Percentiles rank a stretch among this genome's conserved stretches.
Conservation (phyloP, 345 rosid genomes). For the Populus alba region DNA sequence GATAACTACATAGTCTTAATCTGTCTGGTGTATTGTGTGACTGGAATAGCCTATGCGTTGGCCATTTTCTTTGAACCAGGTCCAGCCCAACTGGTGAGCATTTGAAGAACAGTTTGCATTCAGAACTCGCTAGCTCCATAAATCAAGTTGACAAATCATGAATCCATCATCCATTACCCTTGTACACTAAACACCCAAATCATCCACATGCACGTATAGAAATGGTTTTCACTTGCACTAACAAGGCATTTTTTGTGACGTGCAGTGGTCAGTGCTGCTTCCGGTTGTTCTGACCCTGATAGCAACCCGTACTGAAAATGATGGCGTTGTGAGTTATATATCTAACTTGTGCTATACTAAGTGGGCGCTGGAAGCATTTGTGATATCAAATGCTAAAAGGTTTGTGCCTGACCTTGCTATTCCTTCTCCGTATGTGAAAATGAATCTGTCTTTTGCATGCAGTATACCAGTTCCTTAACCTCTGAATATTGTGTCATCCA, state of each 20-base stretch:
- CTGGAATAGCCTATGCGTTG: conserved; percentile 79
- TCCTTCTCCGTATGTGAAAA: background rate
- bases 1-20: conserved; percentile 78
- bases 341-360: conserved; percentile 70
- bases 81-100: conserved; percentile 94
- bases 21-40: conserved; percentile 90
- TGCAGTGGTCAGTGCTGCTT: conserved; percentile 96
- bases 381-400: conserved; percentile 93
- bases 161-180: background rate
- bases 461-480: background rate
- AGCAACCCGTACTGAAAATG: conserved; percentile 50
- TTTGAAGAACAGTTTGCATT: background rate
- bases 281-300: conserved; percentile 93
- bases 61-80: conserved; percentile 81
- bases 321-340: conserved; percentile 31
- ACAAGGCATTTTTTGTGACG: background rate
- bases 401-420: conserved; percentile 1
- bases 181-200: background rate
- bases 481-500: conserved; percentile 21
- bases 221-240: conserved; percentile 5
- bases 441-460: background rate
- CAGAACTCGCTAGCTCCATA: background rate
- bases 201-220: background rate
- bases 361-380: conserved; percentile 98
- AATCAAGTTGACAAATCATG: background rate